Base-by-base conservation (phyloP, 768 basidiomycete species). In the Amanita subjunquillea region DNA sequence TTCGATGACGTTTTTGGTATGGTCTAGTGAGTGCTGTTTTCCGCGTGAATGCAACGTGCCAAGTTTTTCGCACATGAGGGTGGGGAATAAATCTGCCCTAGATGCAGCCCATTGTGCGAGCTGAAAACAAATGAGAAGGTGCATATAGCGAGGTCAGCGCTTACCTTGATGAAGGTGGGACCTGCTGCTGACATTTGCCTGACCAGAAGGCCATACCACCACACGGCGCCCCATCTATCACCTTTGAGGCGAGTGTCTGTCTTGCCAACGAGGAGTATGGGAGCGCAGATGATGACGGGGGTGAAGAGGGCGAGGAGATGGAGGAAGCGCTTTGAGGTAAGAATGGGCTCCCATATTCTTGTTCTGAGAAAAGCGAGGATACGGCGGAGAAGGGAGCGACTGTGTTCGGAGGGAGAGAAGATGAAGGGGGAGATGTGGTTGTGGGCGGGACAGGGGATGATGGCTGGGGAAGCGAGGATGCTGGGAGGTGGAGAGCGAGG, bases 31-130 rank as follows among this genome's bases (percentile, higher is more conserved):
- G 69, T 99, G 96, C 0, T 88, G 80, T 57, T 77, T 83, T 56
- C 84, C 92, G 54, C 79, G 84, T 1, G 96, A 98, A 65, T 99
- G 96, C 17, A 97, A 73, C 43, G 82, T 78, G 30, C 89, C 90
- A 58, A 99, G 73, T 54, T 79, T 78, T 51, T 88, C 79, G 66
- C 96, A 99, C 17, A 99, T 80, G 10, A 80, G 66, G 20, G 83
- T 73, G 2, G 96, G 91, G 69, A 99, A 98, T 2, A 99, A 73
- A 66, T 99, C 96, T 38, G 85, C 87, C 34, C 96, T 80, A 13
- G 94, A 93, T 12, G 87, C 96, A 6, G 96, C 96, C 96, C 96
- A 99, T 78, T 99, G 96, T 4, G 92, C 88, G 51, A 99, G 78
- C 92, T 94, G 64, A 20, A 39, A 58, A 44, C 50, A 54, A 51